Evolutionary conservation across 805 yeast genomes (phyloP), one percentile per base, ranked within the genome.

Genomic region (Spathaspora gorwiae): DNA sequence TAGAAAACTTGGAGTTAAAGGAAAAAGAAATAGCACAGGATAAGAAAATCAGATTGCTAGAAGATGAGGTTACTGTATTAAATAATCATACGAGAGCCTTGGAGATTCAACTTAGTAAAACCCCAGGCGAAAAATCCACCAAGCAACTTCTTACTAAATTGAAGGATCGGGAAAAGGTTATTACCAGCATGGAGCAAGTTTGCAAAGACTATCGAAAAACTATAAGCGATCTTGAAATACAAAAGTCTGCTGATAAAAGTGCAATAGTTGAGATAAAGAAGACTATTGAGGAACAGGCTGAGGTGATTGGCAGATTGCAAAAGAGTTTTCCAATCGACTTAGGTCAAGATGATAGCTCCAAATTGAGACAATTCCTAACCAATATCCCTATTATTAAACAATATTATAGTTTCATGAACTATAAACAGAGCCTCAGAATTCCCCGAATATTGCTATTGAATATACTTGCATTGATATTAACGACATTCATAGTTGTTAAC

Each of bases 341-440:
- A 9, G 26, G 27, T 43, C 4, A 12, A 32, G 10, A 39, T 12
- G 26, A 33, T 46, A 14, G 30, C 33, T n/a, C 29, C 37, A 13
- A 42, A 15, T 33, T 60, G 9, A 50, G 50, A n/a, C 39, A 40
- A 11, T 54, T 65, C 32, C 6, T 64, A 7, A 33, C 42, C 8
- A 57, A 55, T 26, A 44, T 67, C 24, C 72, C 72, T 3, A 52
- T 65, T 36, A 42, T 66, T 11, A 62, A 59, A 41, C 70, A 67
- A 42, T 60, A 60, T 42, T 55, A 56, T 39, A 46, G 49, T 37
- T 61, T 49, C 37, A 55, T 47, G 47, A 55, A 55, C 39, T 66
- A 64, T 37, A 56, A 54, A 40, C 49, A 59, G 35, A 61, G 54
- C 11, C 56, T 54, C 35, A 52, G 49, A 40, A 52, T 47, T 33